Conservation (phyloP, 176 grass and related monocot species). For the Secale cereale region DNA sequence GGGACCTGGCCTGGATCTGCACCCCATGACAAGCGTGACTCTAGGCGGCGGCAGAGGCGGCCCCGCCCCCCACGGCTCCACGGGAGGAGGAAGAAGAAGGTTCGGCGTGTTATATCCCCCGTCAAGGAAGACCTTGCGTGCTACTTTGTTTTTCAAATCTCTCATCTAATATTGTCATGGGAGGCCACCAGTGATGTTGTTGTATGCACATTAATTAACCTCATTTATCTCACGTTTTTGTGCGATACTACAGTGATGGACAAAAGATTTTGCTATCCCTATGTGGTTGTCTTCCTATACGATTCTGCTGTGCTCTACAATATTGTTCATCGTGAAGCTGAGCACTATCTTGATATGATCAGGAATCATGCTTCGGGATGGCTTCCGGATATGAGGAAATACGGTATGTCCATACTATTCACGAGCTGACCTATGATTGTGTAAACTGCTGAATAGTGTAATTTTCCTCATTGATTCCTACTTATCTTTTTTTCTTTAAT, state of each 20-base stretch:
- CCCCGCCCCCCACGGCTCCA: background rate
- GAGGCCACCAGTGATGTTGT: background rate
- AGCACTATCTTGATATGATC: constrained; percentile 79
- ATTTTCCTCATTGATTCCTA: background rate
- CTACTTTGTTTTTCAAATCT: too few relatives aligned
- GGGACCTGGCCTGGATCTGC: too few relatives aligned
- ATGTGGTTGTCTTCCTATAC: constrained; percentile 80
- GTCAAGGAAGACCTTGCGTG: constrained; percentile 9
- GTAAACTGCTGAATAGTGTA: background rate
- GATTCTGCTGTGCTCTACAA: constrained; percentile 83
- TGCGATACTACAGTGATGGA: constrained; percentile 64
- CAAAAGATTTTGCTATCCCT: constrained; percentile 58
- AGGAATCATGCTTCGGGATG: constrained; percentile 83
- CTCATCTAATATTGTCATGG: too few relatives aligned
- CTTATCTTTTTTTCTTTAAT: background rate
- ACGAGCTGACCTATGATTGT: background rate
- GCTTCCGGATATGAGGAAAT: constrained; percentile 76
- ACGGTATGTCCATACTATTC: constrained; percentile 45
- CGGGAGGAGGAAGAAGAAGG: constrained; percentile 52
- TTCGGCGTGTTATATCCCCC: constrained; percentile 51
- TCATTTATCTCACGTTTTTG: background rate
- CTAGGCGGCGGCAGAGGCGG: constrained; percentile 36
- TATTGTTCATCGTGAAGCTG: constrained; percentile 84
- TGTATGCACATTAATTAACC: background rate
- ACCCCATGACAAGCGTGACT: too few relatives aligned